Conservation (phyloP, 495 filamentous ascomycete genomes). For the Mytilinidion resinicola region DNA sequence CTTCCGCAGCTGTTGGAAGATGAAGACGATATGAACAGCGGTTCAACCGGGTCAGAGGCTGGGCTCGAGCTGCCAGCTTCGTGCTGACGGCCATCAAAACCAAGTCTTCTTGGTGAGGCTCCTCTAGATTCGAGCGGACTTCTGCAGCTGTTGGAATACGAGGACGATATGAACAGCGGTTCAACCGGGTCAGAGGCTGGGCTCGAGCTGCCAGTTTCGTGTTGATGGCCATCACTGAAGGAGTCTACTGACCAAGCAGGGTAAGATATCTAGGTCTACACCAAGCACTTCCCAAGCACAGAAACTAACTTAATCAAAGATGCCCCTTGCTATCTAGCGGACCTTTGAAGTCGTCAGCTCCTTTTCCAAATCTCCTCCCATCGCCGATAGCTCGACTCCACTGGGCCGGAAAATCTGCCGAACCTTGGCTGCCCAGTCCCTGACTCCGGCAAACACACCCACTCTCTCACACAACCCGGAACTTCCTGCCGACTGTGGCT, state of each 20-base stretch:
- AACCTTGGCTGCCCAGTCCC: conserved; percentile 53
- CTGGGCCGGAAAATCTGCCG: conserved; percentile 49
- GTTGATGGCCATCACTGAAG: too few species aligned
- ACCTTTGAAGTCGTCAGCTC: background rate
- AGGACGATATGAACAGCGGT: conserved; percentile 68
- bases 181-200: conserved; percentile 60
- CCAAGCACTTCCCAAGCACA: too few species aligned
- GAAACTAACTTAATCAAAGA: background rate
- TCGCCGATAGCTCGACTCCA: conserved; percentile 45
- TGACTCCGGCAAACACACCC: conserved; percentile 69
- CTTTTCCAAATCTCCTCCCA: conserved; percentile 57
- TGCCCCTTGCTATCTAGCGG: background rate
- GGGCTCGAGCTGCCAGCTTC: conserved; percentile 50
- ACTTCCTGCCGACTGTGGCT: conserved; percentile 90
- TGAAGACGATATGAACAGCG: conserved; percentile 71
- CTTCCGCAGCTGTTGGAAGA: conserved; percentile 76
- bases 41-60: conserved; percentile 57
- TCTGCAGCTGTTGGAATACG: conserved; percentile 73
- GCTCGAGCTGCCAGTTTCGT: conserved; percentile 51
- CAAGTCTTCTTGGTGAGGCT: conserved; percentile 76
- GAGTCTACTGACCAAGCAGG: too few species aligned
- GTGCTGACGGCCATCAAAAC: conserved; percentile 83
- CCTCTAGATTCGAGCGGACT: conserved; percentile 54
- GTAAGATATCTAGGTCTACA: too few species aligned
- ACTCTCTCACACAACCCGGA: conserved; percentile 68